Conservation (phyloP, 768 basidiomycete species). For the Leucocoprinus sp. region DNA sequence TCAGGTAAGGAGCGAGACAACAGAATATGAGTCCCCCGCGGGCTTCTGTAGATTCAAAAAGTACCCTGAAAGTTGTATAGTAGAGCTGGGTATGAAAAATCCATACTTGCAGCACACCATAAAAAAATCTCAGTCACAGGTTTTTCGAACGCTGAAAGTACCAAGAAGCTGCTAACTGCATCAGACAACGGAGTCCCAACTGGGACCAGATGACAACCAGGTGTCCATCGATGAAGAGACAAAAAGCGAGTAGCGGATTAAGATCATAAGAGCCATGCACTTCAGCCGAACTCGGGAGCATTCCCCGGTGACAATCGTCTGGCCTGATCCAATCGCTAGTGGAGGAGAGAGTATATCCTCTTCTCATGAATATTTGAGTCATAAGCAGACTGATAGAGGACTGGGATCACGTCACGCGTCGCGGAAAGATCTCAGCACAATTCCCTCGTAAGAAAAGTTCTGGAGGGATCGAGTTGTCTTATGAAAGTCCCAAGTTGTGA, state of each 20-base stretch:
- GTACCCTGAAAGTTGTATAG: not conserved
- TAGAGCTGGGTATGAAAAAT: not conserved
- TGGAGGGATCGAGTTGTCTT: too few relatives aligned
- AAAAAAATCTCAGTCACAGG: not conserved
- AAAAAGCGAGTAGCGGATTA: not conserved
- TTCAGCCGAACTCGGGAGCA: conserved; percentile 2
- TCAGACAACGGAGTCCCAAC: not conserved
- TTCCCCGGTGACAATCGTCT: not conserved
- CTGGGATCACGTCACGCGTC: not conserved
- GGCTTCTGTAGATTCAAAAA: not conserved
- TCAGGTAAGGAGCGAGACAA: not conserved
- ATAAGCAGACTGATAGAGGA: not conserved
- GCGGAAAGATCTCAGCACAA: too few relatives aligned
- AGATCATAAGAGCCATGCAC: not conserved
- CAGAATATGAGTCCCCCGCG: not conserved
- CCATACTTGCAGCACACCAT: not conserved
- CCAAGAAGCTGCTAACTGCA: not conserved
- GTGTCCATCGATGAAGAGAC: conserved; percentile 1
- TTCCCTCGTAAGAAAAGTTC: too few relatives aligned
- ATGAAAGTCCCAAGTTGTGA: too few relatives aligned
- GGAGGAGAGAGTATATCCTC: not conserved
- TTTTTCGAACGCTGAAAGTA: not conserved
- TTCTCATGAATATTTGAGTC: too few relatives aligned
- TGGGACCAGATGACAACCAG: not conserved
- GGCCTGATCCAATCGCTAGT: not conserved